phyloP scores from a whole-genome alignment of 768 basidiomycete genomes.

The Leccinum pellstonianum region DNA sequence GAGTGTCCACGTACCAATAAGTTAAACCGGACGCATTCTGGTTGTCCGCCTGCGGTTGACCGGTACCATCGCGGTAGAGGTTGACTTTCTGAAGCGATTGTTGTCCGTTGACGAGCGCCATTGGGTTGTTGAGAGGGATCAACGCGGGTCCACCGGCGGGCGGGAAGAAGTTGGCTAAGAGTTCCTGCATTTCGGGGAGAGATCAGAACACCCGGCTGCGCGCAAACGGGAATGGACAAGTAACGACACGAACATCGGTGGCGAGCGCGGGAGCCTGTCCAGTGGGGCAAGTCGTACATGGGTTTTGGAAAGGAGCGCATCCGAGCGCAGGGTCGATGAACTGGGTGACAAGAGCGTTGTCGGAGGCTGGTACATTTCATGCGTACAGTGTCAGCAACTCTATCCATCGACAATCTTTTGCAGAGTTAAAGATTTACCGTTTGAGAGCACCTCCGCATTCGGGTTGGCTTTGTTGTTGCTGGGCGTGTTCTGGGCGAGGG shows the following conservation, averaged over 20 bases:
- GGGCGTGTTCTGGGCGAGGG: slow-evolving; percentile 29
- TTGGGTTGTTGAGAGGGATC: slow-evolving; percentile 27
- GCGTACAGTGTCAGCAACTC: neutral
- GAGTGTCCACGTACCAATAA: slow-evolving; percentile 20
- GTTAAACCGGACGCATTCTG: slow-evolving; percentile 21
- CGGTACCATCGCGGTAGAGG: slow-evolving; percentile 27
- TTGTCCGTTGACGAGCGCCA: slow-evolving; percentile 27
- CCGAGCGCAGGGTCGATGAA: slow-evolving; percentile 28
- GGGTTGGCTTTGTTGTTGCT: slow-evolving; percentile 26
- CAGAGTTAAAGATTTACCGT: slow-evolving; percentile 14
- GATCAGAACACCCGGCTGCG: neutral
- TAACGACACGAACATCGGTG: slow-evolving; percentile 18
- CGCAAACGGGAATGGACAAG: neutral
- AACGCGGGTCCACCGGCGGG: slow-evolving; percentile 25
- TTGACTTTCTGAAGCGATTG: slow-evolving; percentile 27
- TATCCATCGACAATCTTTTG: neutral
- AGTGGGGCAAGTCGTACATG: slow-evolving; percentile 25
- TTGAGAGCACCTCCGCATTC: slow-evolving; percentile 21
- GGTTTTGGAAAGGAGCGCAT: slow-evolving; percentile 25
- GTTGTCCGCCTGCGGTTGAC: slow-evolving; percentile 25
- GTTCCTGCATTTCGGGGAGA: slow-evolving; percentile 18
- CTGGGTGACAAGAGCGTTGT: slow-evolving; percentile 26
- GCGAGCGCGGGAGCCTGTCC: slow-evolving; percentile 22
- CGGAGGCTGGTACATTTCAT: slow-evolving; percentile 18
- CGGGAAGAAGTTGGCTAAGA: slow-evolving; percentile 24